Base-by-base conservation (phyloP, 2,329 filamentous ascomycete species). In the Alternaria ventricosa region DNA sequence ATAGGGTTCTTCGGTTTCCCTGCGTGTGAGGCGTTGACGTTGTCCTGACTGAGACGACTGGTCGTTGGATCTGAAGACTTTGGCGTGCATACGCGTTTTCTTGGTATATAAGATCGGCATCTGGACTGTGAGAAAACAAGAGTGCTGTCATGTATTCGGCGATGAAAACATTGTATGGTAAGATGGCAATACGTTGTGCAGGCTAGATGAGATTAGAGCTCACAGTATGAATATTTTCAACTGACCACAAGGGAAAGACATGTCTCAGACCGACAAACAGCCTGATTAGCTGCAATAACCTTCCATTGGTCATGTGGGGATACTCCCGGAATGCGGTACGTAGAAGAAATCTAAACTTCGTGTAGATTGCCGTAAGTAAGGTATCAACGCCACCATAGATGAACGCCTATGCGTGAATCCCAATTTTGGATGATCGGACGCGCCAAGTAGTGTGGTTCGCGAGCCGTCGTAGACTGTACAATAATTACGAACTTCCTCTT, bases 251-350 rank as follows among this genome's bases (percentile, higher is more conserved):
- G 18, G 18, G 22, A 33, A 28, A 28, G 30, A 20, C n/a, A 30
- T 49, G 50, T 56, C 55, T 50, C 22, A 28, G 55, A 55, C 46
- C 20, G 45, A 25, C 36, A 55, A 30, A 64, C 43, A 36, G 33
- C n/a, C 15, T 20, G 27, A 51, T 22, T 13, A 41, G 23, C 20
- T 49, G 25, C 3, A 53, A 41, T 50, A 59, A 49, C 25, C 53
- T 33, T 67, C 44, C 58, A 63, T 56, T 61, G 36, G 57, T 55
- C 54, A 65, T 63, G 63, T 57, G 63, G 55, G 10, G 12, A 30
- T 23, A 30, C n/a, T 12, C 33, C 15, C 36, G 44, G 28, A 20
- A 55, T n/a, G 57, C 43, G 15, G 25, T 33, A 43, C 22, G 51
- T 28, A 13, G 54, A 25, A 57, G 45, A 45, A n/a, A 46, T 62